Conservation (phyloP, 2,329 filamentous ascomycete species). For the Coleophoma eucalyptorum region DNA sequence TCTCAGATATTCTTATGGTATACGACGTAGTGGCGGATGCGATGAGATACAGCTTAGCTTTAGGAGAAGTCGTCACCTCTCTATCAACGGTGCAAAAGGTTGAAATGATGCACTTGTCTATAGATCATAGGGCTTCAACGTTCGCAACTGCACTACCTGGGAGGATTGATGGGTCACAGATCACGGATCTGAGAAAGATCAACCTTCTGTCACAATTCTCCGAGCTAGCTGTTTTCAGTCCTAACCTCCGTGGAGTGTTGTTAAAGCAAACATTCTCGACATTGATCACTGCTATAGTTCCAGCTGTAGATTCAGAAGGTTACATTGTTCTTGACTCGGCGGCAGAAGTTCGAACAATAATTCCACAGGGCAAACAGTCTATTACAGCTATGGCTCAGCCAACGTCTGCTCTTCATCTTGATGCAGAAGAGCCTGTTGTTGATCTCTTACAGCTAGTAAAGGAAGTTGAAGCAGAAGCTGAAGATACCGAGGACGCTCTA, state of each 20-base stretch:
- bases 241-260: constrained; percentile 54
- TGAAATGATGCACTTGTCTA: constrained; percentile 63
- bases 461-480: constrained; percentile 27
- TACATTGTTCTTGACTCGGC: constrained; percentile 75
- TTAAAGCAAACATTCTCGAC: constrained; percentile 52
- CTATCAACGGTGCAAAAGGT: constrained; percentile 29
- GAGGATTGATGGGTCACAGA: constrained; percentile 23
- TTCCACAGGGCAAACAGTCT: constrained; percentile 53
- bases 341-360: constrained; percentile 65
- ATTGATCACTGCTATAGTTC: constrained; percentile 63
- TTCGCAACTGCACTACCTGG: constrained; percentile 58
- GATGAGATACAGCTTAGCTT: constrained; percentile 61
- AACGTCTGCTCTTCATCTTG: constrained; percentile 39
- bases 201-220: constrained; percentile 40
- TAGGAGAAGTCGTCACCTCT: constrained; percentile 40
- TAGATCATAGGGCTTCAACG: constrained; percentile 60
- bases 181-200: background rate
- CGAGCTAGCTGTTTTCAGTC: constrained; percentile 62
- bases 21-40: constrained; percentile 83
- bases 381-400: constrained; percentile 50
- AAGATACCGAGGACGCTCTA: constrained; percentile 33
- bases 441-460: constrained; percentile 15
- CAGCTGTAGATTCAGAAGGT: constrained; percentile 60
- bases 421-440: constrained; percentile 22
- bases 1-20: constrained; percentile 70